Evolutionary conservation across 1,139 yeast species (phyloP).

Genomic region (Sugiyamaella xylanicola): DNA sequence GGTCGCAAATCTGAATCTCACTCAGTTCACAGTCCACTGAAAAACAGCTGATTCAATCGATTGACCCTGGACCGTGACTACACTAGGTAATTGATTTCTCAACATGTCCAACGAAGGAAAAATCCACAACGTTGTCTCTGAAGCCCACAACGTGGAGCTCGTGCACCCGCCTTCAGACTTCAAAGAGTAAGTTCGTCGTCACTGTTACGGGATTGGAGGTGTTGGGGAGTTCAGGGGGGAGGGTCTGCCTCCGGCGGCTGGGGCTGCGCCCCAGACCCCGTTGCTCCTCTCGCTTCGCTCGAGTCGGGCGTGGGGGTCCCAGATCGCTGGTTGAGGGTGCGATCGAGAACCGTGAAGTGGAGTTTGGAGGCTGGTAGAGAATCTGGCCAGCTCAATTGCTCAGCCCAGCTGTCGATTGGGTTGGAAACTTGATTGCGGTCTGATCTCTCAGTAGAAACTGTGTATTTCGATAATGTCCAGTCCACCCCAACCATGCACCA

Average conservation of each 20-base stretch:
- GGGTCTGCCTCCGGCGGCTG: neutral
- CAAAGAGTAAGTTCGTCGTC: constrained; percentile 29
- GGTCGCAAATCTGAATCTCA: neutral
- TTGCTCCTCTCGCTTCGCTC: neutral
- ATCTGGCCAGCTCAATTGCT: no score
- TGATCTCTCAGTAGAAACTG: no score
- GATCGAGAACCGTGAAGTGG: no score
- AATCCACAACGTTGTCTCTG: constrained; percentile 32
- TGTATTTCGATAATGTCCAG: no score
- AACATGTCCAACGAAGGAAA: constrained; percentile 10
- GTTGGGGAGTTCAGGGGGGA: neutral
- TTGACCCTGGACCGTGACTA: neutral
- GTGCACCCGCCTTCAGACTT: constrained; percentile 61
- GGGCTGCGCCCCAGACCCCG: neutral
- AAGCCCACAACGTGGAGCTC: constrained; percentile 37
- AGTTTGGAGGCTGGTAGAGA: no score
- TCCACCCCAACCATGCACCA: no score
- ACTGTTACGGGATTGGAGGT: no score
- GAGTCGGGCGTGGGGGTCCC: neutral
- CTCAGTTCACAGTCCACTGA: no score
- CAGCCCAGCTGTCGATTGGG: no score
- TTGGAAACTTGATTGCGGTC: no score
- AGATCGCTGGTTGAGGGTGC: no score
- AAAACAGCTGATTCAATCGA: neutral
- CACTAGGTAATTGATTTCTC: neutral